These are phyloP conservation scores for Peronospora belbahrii DNA, from an alignment of 352 stramenopile species.

Conservation along the genomic window DNA sequence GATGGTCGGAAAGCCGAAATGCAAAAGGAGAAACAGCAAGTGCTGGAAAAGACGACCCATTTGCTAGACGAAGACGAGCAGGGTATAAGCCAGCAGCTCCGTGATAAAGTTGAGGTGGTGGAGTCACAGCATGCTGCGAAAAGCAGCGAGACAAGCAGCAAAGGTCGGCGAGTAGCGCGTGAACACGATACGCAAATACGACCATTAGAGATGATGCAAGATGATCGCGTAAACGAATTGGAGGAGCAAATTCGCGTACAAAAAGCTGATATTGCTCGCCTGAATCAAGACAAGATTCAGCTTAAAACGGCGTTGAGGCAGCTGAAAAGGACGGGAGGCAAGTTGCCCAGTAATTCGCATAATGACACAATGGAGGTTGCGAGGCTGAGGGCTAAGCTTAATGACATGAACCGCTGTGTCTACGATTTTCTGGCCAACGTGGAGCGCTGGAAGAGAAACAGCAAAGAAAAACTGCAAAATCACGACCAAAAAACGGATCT, in stretches of 20 bases:
- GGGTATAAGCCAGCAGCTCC: constrained; percentile 48
- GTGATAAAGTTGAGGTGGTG: constrained; percentile 31
- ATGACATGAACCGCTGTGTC: constrained; percentile 34
- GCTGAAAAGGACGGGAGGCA: constrained; percentile 7
- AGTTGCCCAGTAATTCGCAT: constrained; percentile 1
- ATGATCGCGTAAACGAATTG: constrained; percentile 14
- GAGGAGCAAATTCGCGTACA: constrained; percentile 29
- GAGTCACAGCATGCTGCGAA: constrained; percentile 30
- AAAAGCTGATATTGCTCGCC: constrained; percentile 21
- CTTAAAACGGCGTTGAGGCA: constrained; percentile 25
- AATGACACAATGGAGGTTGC: constrained; percentile 4
- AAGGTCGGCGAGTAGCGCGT: constrained; percentile 4
- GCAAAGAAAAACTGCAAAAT: constrained; percentile 30
- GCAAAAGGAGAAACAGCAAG: constrained; percentile 60
- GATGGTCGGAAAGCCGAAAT: constrained; percentile 31
- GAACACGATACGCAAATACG: constrained; percentile 18
- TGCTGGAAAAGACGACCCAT: constrained; percentile 62
- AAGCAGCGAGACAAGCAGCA: constrained; percentile 18
- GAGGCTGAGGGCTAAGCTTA: constrained; percentile 28
- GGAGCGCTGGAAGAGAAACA: constrained; percentile 46
- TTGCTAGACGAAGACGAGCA: constrained; percentile 63
- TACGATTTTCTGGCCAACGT: constrained; percentile 41
- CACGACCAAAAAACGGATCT: constrained; percentile 18
- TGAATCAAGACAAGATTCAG: constrained; percentile 35
- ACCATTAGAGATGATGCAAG: constrained; percentile 22